Evolutionary conservation across 2,329 filamentous ascomycete species (phyloP), one percentile per base, ranked within the genome.

Genomic region (Trichophaea hybrida): DNA sequence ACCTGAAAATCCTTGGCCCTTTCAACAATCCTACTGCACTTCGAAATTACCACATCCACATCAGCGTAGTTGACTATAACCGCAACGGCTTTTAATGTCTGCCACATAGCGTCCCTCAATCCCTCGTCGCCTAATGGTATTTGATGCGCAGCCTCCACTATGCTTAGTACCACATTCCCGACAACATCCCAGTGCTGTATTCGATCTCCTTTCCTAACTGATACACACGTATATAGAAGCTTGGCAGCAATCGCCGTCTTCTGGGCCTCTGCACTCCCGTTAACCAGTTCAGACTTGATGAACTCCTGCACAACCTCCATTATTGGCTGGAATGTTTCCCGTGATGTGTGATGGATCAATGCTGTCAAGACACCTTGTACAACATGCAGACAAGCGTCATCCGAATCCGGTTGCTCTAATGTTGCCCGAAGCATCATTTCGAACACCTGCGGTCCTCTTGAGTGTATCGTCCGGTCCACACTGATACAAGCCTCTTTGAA

Each of bases 161-260:
- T 54, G 1, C 46, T 46, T 2, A 55, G 35, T 38, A 51, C 44
- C 8, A 78, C 67, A 31, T 70, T 66, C 32, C 70, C 68, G 17
- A 69, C 67, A 10, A 69, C 65, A 33, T 64, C 62, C 93, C 93
- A 98, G 64, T 85, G 76, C 8, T 73, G 75, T 35, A 97, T 77
- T 64, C 91, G 80, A 44, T 77, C 77, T 12, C 89, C 93, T 70
- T 85, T 89, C 49, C 91, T 80, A n/a, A 93, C 89, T 44, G 85
- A 84, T n/a, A 80, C 77, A 48, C 85, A 74, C 1, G 84, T 79
- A 34, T 86, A 85, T 4, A 95, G 73, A 13, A 91, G 74, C 60
- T 75, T 74, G 35, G 81, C 69, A 55, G 78, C 75, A 48, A 82
- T 71, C 6, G 77, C 71, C 6, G 78, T 68, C 33, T 74, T 72